A percentile compares a stretch with the other conserved stretches of the same genome.
Conservation (phyloP, 1,139 yeast species). For the Blastobotrys proliferans region DNA sequence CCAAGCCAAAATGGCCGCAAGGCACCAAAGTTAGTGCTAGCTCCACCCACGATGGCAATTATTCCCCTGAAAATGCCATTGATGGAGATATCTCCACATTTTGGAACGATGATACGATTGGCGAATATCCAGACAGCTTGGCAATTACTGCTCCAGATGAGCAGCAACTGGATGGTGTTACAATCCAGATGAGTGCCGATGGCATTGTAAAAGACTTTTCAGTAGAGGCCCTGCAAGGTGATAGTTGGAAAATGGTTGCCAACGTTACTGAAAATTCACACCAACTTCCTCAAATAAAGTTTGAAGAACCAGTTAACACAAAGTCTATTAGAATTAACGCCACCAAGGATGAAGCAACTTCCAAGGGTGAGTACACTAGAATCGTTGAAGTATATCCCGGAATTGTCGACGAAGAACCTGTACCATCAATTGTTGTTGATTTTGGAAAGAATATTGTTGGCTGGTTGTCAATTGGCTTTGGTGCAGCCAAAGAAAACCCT, state of each 20-base stretch:
- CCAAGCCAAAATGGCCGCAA: background rate
- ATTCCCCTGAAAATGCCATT: background rate
- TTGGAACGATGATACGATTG: background rate
- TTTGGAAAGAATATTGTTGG: conserved; percentile 6
- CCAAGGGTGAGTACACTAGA: background rate
- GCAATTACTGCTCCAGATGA: background rate
- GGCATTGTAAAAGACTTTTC: background rate
- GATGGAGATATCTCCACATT: background rate
- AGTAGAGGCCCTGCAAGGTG: background rate
- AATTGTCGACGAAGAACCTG: background rate
- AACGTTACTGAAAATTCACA: background rate
- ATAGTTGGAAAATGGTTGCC: background rate
- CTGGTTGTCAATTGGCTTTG: background rate
- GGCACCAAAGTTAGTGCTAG: background rate
- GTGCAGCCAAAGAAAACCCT: background rate
- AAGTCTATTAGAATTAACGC: background rate
- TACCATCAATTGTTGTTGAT: conserved; percentile 1
- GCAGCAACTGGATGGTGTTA: background rate
- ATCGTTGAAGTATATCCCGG: background rate
- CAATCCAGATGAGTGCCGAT: background rate
- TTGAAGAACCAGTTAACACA: background rate
- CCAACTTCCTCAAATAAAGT: background rate
- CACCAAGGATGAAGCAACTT: background rate
- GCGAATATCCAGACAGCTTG: background rate
- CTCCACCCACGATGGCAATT: background rate